A percentile compares a stretch with the other conserved stretches of the same genome.
These are phyloP conservation scores for Vigna angularis DNA, from an alignment of 306 rosid species.

Conservation along the genomic window DNA sequence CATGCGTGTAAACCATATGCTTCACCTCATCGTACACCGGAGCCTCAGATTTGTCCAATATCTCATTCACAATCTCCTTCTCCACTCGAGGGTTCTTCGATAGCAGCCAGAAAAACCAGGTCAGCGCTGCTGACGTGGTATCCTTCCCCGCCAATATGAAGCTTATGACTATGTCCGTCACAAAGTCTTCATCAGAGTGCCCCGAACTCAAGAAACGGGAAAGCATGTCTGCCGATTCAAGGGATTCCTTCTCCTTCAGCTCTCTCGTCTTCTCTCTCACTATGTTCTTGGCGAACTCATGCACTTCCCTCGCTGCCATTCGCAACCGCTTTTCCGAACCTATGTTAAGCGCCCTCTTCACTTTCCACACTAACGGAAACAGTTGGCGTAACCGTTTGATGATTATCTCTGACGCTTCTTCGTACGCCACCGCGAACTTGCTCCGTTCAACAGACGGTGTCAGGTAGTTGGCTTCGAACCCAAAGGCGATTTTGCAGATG, in stretches of 20 bases:
- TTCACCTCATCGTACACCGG: slow-evolving; percentile 57
- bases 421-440: slow-evolving; percentile 62
- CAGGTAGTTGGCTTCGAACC: slow-evolving; percentile 65
- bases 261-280: slow-evolving; percentile 62
- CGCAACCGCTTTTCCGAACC: slow-evolving; percentile 63
- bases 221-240: slow-evolving; percentile 59
- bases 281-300: slow-evolving; percentile 52
- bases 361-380: slow-evolving; percentile 54
- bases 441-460: slow-evolving; percentile 49
- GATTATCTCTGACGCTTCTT: slow-evolving; percentile 51
- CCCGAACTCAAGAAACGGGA: slow-evolving; percentile 63
- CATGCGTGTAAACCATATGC: slow-evolving; percentile 76
- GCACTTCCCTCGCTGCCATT: slow-evolving; percentile 48
- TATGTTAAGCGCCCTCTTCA: slow-evolving; percentile 49
- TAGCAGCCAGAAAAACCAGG: slow-evolving; percentile 79
- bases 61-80: slow-evolving; percentile 54
- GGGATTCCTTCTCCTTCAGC: slow-evolving; percentile 34
- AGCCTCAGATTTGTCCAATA: slow-evolving; percentile 27
- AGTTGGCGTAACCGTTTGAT: slow-evolving; percentile 41
- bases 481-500: slow-evolving; percentile 72
- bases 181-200: slow-evolving; percentile 60
- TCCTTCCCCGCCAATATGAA: slow-evolving; percentile 72
- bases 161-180: slow-evolving; percentile 72
- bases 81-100: slow-evolving; percentile 59
- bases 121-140: slow-evolving; percentile 65